Conservation (phyloP, 2,329 filamentous ascomycete species). For the Trichophyton benhamiae region DNA sequence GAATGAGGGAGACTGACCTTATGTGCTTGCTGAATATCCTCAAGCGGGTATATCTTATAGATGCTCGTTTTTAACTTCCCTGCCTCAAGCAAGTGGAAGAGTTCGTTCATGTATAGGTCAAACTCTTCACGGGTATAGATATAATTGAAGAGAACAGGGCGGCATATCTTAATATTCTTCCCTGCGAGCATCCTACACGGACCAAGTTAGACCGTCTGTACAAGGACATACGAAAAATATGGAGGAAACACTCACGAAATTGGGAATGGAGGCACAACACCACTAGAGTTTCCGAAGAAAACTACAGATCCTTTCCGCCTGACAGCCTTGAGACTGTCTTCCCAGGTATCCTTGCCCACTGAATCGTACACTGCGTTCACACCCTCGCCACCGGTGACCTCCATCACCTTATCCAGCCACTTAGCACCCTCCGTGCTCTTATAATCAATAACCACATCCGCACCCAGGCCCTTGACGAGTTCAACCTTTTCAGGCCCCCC, state of each 20-base stretch:
- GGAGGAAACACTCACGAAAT: constrained; percentile 42
- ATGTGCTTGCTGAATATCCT: constrained; percentile 61
- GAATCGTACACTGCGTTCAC: constrained; percentile 72
- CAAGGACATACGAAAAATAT: constrained; percentile 9
- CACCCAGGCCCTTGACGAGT: constrained; percentile 54
- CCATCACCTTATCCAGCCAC: constrained; percentile 67
- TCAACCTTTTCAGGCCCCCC: constrained; percentile 59
- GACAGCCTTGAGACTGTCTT: constrained; percentile 60
- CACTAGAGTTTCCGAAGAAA: constrained; percentile 71
- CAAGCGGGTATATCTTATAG: constrained; percentile 64
- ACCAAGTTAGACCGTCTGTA: neutral
- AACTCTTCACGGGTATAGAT: constrained; percentile 57
- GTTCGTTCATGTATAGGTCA: constrained; percentile 55
- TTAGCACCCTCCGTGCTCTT: constrained; percentile 75
- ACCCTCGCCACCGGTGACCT: constrained; percentile 64
- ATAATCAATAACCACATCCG: constrained; percentile 61
- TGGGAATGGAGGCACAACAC: constrained; percentile 58
- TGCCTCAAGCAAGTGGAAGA: constrained; percentile 59
- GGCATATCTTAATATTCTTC: constrained; percentile 66
- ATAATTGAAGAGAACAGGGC: constrained; percentile 64
- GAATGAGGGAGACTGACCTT: constrained; percentile 25
- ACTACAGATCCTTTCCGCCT: constrained; percentile 66
- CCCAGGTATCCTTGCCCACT: constrained; percentile 75
- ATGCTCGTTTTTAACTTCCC: constrained; percentile 60
- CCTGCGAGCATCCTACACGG: constrained; percentile 42